Evolutionary conservation across 2,329 filamentous ascomycete genomes (phyloP).

Genomic region (Waltergamsia citrina): DNA sequence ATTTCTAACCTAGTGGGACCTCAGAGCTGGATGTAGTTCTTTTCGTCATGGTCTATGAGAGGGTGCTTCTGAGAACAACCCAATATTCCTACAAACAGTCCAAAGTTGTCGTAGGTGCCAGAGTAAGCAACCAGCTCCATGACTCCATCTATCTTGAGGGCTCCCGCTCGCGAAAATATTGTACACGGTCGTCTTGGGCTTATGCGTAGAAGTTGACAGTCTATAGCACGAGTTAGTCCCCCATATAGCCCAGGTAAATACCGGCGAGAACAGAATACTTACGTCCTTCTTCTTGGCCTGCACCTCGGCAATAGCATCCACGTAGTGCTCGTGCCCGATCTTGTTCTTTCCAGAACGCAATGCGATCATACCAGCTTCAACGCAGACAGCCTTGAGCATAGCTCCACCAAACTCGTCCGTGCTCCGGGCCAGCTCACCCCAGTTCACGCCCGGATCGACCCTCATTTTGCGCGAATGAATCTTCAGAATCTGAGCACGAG

Average conservation of each 20-base stretch:
- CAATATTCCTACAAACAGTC: too few species aligned
- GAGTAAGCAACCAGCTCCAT: too few species aligned
- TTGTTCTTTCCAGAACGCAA: slow-evolving; percentile 89
- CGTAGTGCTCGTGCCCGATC: slow-evolving; percentile 96
- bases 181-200: too few species aligned
- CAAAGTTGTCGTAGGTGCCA: too few species aligned
- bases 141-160: too few species aligned
- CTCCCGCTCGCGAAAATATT: too few species aligned
- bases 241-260: too few species aligned
- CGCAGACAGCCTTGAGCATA: slow-evolving; percentile 96
- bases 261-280: slow-evolving; percentile 19
- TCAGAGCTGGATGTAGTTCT: too few species aligned
- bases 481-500: slow-evolving; percentile 89
- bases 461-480: slow-evolving; percentile 99
- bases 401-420: slow-evolving; percentile 98
- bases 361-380: slow-evolving; percentile 98
- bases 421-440: slow-evolving; percentile 88
- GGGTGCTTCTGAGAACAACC: too few species aligned
- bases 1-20: too few species aligned
- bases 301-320: slow-evolving; percentile 95
- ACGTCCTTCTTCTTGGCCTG: slow-evolving; percentile 92
- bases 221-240: slow-evolving; percentile 23
- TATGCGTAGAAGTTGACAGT: slow-evolving; percentile 50
- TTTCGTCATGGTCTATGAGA: too few species aligned
- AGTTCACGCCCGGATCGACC: slow-evolving; percentile 87